Base-by-base conservation (phyloP, 2,329 filamentous ascomycete species). In the Stemphylium vesicarium region DNA sequence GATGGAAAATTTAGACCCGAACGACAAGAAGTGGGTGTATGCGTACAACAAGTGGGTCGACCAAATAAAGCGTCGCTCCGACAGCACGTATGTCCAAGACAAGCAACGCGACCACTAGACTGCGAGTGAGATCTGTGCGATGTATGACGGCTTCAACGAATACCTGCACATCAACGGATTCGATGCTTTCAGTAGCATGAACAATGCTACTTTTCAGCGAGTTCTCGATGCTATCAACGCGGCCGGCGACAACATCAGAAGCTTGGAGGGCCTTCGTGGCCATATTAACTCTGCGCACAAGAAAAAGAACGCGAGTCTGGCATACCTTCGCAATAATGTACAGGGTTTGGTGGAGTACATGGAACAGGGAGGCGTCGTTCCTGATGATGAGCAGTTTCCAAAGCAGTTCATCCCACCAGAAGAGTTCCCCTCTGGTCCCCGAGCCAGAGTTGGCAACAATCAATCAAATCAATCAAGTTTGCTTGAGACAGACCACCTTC, bases 21-120 rank as follows among this genome's bases (percentile, higher is more conserved):
- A 53, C 11, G 20, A 53, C 16, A 53, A 49, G 24, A 13, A 6
- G 4, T 53, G 50, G 50, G 32, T 43, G 1, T 47, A 49, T 5
- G 38, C 31, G 3, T 53, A 53, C 32, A 43, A 53, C 44, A 53
- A 53, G 38, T 53, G 50, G 50, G 32, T 53, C 4, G 39, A 49
- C 20, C 50, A 53, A 24, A 53, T 53, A 16, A 43, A 33, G 24
- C 50, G 50, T 10, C 50, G 50, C 3, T 43, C 44, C 2, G 43
- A 53, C 20, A 39, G 38, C 9, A 33, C 20, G 3, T 49, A 42
- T 11, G 16, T 41, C 7, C 33, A 49, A 18, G 41, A 42, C 11
- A 53, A 43, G 24, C 22, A 12, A 8, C 50, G 44, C 2, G 38
- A 49, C 1, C 50, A 49, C 18, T 53, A 44, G 50, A 49, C 16